A percentile compares a stretch with the other conserved stretches of the same genome.
Evolutionary conservation across 2,329 filamentous ascomycete genomes (phyloP).

Genomic region (Aspergillus unguis): DNA sequence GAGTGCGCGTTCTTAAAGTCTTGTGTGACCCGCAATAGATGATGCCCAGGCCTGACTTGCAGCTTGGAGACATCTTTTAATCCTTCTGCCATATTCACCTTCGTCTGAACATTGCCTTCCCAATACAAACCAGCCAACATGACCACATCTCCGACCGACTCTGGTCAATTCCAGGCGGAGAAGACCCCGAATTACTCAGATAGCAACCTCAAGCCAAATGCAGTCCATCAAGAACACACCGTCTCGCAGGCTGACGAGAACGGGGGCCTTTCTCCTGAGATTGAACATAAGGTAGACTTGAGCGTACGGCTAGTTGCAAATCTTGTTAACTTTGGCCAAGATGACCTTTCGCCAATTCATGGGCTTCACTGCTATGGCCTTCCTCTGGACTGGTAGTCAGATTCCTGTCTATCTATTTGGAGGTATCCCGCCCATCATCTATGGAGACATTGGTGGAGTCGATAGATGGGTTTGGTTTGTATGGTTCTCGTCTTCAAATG

Average conservation of each 20-base stretch:
- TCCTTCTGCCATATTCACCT: neutral
- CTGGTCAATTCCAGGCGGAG: conserved; percentile 21
- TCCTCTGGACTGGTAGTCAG: conserved; percentile 60
- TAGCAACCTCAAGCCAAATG: conserved; percentile 28
- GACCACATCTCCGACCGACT: conserved; percentile 11
- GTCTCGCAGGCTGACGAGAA: conserved; percentile 48
- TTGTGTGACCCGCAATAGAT: conserved; percentile 9
- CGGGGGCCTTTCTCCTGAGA: conserved; percentile 6
- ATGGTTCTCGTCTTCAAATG: conserved; percentile 8
- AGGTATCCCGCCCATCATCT: conserved; percentile 54
- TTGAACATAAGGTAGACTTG: conserved; percentile 35
- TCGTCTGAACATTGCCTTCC: too few relatives aligned
- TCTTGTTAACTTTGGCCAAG: conserved; percentile 19
- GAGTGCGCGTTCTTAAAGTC: neutral
- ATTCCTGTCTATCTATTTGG: conserved; percentile 57
- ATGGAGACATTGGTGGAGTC: conserved; percentile 58
- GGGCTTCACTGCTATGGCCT: conserved; percentile 57
- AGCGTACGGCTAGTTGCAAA: too few relatives aligned
- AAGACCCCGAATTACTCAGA: conserved; percentile 27
- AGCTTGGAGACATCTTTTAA: conserved; percentile 5
- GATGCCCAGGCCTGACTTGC: conserved; percentile 7
- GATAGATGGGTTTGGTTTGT: conserved; percentile 62
- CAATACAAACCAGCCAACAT: neutral
- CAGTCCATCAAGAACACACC: conserved; percentile 47
- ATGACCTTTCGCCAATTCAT: conserved; percentile 53